A percentile compares a stretch with the other conserved stretches of the same genome.
phyloP scores from a whole-genome alignment of 441 rosid species.

The Brassica hybrid region DNA sequence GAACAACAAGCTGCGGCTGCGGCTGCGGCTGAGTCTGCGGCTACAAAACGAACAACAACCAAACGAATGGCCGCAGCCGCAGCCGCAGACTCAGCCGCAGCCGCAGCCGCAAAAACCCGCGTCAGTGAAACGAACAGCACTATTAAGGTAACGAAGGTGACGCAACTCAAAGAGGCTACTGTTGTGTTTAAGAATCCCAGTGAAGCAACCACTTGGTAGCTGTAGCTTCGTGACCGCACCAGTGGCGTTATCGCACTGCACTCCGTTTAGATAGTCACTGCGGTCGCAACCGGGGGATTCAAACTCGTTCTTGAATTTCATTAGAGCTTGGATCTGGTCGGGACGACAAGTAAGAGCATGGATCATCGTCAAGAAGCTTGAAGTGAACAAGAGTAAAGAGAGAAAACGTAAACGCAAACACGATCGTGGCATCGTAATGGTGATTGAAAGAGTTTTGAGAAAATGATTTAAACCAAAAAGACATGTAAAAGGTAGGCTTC shows the following conservation, averaged over 20 bases:
- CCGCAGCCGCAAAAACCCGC: too few species aligned
- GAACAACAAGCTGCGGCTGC: too few species aligned
- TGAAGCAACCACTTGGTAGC: not conserved
- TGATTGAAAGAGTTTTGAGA: not conserved
- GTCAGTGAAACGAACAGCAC: too few species aligned
- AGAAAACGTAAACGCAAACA: not conserved
- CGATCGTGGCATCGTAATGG: not conserved
- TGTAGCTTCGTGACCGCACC: not conserved
- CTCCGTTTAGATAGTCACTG: slow-evolving; percentile 1
- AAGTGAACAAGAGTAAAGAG: not conserved
- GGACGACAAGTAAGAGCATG: not conserved
- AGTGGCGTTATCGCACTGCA: not conserved
- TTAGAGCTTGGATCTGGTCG: not conserved
- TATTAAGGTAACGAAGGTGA: not conserved
- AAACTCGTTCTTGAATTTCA: not conserved
- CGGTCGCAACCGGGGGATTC: not conserved
- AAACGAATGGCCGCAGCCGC: too few species aligned
- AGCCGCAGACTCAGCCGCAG: too few species aligned
- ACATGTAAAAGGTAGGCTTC: not conserved
- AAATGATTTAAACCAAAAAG: not conserved
- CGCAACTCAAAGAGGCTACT: slow-evolving; percentile 4
- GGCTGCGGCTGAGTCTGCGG: too few species aligned
- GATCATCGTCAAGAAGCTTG: not conserved
- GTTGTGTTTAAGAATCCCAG: not conserved
- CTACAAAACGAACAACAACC: too few species aligned